Evolutionary conservation across 2,329 filamentous ascomycete genomes (phyloP).

Genomic region (Uncinocarpus reesii): DNA sequence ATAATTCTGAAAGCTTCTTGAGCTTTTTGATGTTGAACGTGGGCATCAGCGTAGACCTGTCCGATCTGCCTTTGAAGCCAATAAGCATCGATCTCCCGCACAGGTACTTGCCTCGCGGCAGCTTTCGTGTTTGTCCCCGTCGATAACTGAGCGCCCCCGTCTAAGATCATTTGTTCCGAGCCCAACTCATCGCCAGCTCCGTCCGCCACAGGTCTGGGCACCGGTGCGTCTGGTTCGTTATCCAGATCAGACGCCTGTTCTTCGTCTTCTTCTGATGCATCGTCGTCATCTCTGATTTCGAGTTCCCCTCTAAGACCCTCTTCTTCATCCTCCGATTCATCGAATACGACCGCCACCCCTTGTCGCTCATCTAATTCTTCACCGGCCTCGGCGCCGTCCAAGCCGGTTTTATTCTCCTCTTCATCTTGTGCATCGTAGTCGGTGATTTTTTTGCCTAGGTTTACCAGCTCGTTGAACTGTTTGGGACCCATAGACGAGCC

Average conservation of each 20-base stretch:
- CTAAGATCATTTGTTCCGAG: constrained; percentile 69
- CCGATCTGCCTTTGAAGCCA: constrained; percentile 94
- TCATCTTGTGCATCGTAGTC: constrained; percentile 97
- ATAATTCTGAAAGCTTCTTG: constrained; percentile 72
- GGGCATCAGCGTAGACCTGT: constrained; percentile 75
- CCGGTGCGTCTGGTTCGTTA: constrained; percentile 45
- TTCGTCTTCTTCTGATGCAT: constrained; percentile 69
- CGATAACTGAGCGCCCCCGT: constrained; percentile 46
- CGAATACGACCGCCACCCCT: constrained; percentile 94
- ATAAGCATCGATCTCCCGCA: constrained; percentile 89
- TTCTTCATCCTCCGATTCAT: constrained; percentile 80
- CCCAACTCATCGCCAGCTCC: constrained; percentile 40
- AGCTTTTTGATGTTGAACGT: constrained; percentile 88
- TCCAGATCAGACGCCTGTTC: constrained; percentile 53
- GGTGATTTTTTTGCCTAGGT: constrained; percentile 95
- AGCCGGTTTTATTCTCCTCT: constrained; percentile 58
- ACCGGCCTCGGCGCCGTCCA: constrained; percentile 47
- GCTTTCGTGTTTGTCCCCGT: constrained; percentile 39
- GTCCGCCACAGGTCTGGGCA: constrained; percentile 41
- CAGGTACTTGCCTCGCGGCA: constrained; percentile 54
- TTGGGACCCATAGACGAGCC: constrained; percentile 74
- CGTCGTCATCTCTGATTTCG: constrained; percentile 74
- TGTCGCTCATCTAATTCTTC: constrained; percentile 84
- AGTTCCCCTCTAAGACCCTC: constrained; percentile 66
- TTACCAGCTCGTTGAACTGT: constrained; percentile 93